Conservation (phyloP, 2,329 filamentous ascomycete genomes). For the Fusarium phyllophilum region DNA sequence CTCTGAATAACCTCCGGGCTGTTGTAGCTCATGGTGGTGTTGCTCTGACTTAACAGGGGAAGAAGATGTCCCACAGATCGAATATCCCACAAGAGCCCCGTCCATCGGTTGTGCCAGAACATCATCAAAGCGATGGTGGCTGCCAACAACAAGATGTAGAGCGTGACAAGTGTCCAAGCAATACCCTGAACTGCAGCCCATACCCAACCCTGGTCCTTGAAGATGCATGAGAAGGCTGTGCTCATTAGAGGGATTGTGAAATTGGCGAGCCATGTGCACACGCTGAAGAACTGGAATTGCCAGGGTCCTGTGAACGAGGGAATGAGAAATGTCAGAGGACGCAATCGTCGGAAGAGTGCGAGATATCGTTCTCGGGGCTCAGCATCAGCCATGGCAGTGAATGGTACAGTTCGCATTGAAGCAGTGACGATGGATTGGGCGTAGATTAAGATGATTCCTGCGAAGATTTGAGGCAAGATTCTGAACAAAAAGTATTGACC, state of each 20-base stretch:
- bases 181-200: constrained; percentile 84
- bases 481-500: constrained; percentile 86
- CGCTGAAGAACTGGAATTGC: constrained; percentile 71
- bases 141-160: constrained; percentile 75
- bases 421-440: constrained; percentile 78
- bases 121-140: constrained; percentile 64
- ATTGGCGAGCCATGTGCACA: constrained; percentile 80
- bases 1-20: constrained; percentile 68
- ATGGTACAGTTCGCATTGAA: constrained; percentile 81
- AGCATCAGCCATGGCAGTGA: constrained; percentile 77
- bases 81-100: constrained; percentile 87
- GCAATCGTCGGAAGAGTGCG: constrained; percentile 74
- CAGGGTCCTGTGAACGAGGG: constrained; percentile 70
- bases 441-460: constrained; percentile 77
- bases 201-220: constrained; percentile 70
- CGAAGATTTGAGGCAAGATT: constrained; percentile 83
- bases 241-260: constrained; percentile 86
- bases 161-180: constrained; percentile 78
- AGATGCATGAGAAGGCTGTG: constrained; percentile 75
- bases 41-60: constrained; percentile 81
- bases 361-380: constrained; percentile 67
- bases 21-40: constrained; percentile 77
- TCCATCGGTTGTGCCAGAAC: constrained; percentile 73
- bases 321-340: constrained; percentile 75
- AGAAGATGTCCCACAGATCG: constrained; percentile 84